A percentile compares a stretch with the other conserved stretches of the same genome.
phyloP scores from a whole-genome alignment of 2,329 filamentous ascomycete genomes.

The Mycocentrospora acerina region DNA sequence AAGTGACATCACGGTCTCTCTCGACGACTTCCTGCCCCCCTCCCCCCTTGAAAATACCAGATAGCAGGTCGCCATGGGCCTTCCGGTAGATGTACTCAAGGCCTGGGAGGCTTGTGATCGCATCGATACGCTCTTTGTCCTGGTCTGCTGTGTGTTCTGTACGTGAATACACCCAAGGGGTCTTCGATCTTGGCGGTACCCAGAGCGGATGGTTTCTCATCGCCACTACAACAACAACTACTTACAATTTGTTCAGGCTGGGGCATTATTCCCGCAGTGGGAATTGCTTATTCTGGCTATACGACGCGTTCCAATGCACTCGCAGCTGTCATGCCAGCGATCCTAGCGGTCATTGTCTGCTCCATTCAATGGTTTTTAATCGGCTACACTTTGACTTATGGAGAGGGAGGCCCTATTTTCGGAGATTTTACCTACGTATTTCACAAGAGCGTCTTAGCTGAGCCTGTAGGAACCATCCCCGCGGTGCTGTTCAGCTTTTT shows the following conservation, averaged over 20 bases:
- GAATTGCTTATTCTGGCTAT: slow-evolving; percentile 54
- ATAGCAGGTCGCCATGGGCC: slow-evolving; percentile 16
- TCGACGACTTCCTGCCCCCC: background rate
- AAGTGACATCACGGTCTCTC: background rate
- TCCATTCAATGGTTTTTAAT: slow-evolving; percentile 55
- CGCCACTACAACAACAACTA: background rate
- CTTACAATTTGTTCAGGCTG: slow-evolving; percentile 37
- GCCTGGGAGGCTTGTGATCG: slow-evolving; percentile 56
- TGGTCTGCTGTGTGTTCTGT: slow-evolving; percentile 54
- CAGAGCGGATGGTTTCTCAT: too few relatives aligned
- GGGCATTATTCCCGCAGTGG: slow-evolving; percentile 55
- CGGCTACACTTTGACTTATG: slow-evolving; percentile 53
- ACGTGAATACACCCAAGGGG: slow-evolving; percentile 4
- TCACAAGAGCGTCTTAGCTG: slow-evolving; percentile 49
- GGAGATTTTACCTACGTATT: slow-evolving; percentile 50
- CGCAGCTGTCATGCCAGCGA: slow-evolving; percentile 51
- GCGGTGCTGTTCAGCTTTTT: slow-evolving; percentile 56
- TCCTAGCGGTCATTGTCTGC: slow-evolving; percentile 52
- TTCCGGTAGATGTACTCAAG: slow-evolving; percentile 32
- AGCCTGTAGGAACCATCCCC: slow-evolving; percentile 54
- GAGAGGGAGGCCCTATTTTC: slow-evolving; percentile 49
- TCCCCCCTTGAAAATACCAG: too few relatives aligned
- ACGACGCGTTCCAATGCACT: slow-evolving; percentile 52
- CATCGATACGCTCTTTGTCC: slow-evolving; percentile 54
- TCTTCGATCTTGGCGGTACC: too few relatives aligned